Base-by-base conservation (phyloP, 2,329 filamentous ascomycete species). In the Helotiales sp. region DNA sequence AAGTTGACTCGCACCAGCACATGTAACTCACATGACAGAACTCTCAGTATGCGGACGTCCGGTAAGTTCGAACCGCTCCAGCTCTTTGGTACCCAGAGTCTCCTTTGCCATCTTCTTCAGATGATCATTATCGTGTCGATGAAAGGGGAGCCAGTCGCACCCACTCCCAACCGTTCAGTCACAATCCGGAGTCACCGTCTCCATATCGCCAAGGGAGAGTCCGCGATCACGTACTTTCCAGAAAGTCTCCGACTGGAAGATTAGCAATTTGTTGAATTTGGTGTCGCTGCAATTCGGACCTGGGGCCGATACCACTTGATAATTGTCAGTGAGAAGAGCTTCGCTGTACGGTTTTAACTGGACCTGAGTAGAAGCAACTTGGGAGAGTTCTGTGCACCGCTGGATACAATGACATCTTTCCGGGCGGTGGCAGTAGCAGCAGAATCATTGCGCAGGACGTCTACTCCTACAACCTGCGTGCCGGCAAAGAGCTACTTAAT, bases 341-440 rank as follows among this genome's bases (percentile, higher is more conserved):
- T 32, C 22, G 28, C 7, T 6, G 26, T n/a, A 28, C 22, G 7
- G 22, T 17, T n/a, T 17, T 6, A 32, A 13, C 17, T 17, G 3
- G 43, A 59, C 62, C 63, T 66, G 63, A 85, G 79, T 73, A 83
- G 81, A 6, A 86, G 78, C 3, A 85, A 78, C 69, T 85, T 83
- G 0, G 83, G 83, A 3, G 82, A 80, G 72, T 84, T 82, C 73
- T 84, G 84, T 6, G 79, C 76, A 24, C 84, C 83, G 2, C 80
- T 82, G 0, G 80, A 79, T 11, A 85, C 65, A 47, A 85, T 83
- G 11, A 85, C 80, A 69, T 85, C 83, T 26, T 66, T 64, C 17
- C 11, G 60, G n/a, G 66, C 63, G n/a, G 32, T 43, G 43, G 52
- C 37, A 30, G 24, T 47, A 20, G 20, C 13, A 17, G 22, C 15